Evolutionary conservation across 176 grass and related monocot genomes (phyloP), one percentile per base, ranked within the genome.

Genomic region (Elymus sibiricus): DNA sequence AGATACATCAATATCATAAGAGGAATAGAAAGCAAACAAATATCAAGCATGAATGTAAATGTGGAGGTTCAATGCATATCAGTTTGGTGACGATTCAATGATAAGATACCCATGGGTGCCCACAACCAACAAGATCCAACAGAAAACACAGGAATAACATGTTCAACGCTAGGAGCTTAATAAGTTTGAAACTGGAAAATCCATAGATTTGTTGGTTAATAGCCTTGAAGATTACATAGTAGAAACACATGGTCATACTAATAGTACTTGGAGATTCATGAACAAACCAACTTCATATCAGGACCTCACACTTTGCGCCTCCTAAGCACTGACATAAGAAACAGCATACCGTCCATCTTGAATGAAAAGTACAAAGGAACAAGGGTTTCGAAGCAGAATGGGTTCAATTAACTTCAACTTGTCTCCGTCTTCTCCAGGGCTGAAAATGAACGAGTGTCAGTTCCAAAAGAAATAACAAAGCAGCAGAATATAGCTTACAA

Each of bases 361-460:
- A 19, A 31, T 34, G 22, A 19, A 25, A 51, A 21, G 11, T 56
- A 32, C 76, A 56, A 75, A 35, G 34, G 56, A 67, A 46, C 27
- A 85, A 40, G 6, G 31, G 26, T 80, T 71, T 9, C 61, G 19
- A 42, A 25, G 55, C 72, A 65, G 82, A 56, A 9, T 7, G 31
- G 76, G 43, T 35, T 56, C 49, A 39, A 26, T 37, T 86, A 82
- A 64, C 49, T 75, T 37, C 83, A 82, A 70, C 49, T 75, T 82
- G 89, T 79, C 58, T 90, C 88, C 0, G 85, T 95, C 79, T 95
- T 95, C 88, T 95, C 93, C 84, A 95, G 80, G 1, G 93, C 93
- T 95, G 93, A 84, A 83, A 92, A 74, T 61, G n/a, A 90, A 70
- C 43, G 37, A 56, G 32, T 51, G 37, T 40, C 76, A 28, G 44